Evolutionary conservation across 2,329 filamentous ascomycete species (phyloP).

Genomic region (Colletotrichum noveboracense): DNA sequence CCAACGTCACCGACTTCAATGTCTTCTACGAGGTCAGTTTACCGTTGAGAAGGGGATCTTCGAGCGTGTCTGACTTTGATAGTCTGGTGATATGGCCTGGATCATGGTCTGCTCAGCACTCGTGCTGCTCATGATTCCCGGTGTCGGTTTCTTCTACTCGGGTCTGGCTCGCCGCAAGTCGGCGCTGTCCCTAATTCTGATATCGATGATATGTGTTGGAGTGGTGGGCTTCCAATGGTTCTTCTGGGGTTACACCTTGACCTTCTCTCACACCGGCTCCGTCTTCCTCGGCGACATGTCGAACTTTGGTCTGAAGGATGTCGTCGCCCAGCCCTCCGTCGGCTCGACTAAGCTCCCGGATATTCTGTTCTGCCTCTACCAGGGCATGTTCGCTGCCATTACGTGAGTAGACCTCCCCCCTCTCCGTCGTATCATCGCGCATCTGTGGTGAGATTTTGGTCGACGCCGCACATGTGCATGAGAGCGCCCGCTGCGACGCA

Average conservation of each 20-base stretch:
- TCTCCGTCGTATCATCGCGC: neutral
- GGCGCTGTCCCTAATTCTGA: conserved; percentile 83
- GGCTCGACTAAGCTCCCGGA: conserved; percentile 77
- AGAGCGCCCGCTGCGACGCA: neutral
- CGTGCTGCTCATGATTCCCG: conserved; percentile 91
- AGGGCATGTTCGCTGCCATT: conserved; percentile 89
- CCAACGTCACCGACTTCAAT: conserved; percentile 73
- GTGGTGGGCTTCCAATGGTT: conserved; percentile 93
- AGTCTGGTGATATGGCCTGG: conserved; percentile 86
- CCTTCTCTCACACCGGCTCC: conserved; percentile 82
- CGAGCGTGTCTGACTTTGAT: neutral
- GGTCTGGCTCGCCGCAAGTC: conserved; percentile 89
- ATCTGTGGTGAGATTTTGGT: neutral
- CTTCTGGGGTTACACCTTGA: conserved; percentile 90
- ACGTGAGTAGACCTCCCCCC: conserved; percentile 64
- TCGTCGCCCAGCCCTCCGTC: conserved; percentile 77
- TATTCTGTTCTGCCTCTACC: conserved; percentile 83
- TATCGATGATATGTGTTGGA: conserved; percentile 81
- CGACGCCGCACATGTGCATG: neutral
- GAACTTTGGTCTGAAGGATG: conserved; percentile 83
- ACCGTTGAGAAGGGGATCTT: neutral
- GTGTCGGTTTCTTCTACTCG: conserved; percentile 94
- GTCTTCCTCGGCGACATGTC: conserved; percentile 79
- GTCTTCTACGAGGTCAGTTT: conserved; percentile 77
- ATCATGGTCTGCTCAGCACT: conserved; percentile 78